These are phyloP conservation scores for Lactarius psammicola DNA, from an alignment of 768 basidiomycete species.

Conservation along the genomic window DNA sequence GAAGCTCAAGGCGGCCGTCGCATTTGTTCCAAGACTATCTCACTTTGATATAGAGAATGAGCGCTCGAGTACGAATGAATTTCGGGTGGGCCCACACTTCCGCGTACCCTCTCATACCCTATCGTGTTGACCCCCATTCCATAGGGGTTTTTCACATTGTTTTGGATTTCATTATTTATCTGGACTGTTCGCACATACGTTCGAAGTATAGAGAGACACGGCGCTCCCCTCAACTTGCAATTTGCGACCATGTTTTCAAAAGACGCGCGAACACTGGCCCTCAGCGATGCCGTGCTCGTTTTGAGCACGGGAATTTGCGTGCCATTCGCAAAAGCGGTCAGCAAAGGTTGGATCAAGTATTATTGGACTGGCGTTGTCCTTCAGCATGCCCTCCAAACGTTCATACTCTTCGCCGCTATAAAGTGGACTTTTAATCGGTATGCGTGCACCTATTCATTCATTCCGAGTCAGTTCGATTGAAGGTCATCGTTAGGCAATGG, in stretches of 20 bases:
- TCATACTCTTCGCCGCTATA: constrained; percentile 68
- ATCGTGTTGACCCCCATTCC: background rate
- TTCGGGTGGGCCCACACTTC: constrained; percentile 51
- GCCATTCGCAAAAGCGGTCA: constrained; percentile 75
- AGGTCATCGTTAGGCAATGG: constrained; percentile 64
- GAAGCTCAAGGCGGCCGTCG: constrained; percentile 77
- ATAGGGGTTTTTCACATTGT: constrained; percentile 91
- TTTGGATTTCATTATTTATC: constrained; percentile 89
- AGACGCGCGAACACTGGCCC: constrained; percentile 77
- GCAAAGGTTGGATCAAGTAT: constrained; percentile 78
- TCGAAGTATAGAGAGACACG: constrained; percentile 71
- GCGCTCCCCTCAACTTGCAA: constrained; percentile 69
- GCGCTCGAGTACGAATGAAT: constrained; percentile 73
- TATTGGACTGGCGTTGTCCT: constrained; percentile 71
- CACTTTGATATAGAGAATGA: constrained; percentile 82
- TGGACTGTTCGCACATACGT: constrained; percentile 78
- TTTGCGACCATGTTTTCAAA: constrained; percentile 88
- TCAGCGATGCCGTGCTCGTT: constrained; percentile 83
- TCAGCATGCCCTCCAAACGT: constrained; percentile 79
- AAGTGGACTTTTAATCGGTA: constrained; percentile 90
- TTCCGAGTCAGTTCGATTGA: background rate
- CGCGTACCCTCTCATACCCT: background rate
- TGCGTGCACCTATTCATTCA: constrained; percentile 20
- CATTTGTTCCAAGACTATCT: constrained; percentile 84
- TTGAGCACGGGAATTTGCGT: constrained; percentile 74